phyloP scores from a whole-genome alignment of 2,329 filamentous ascomycete species.

The Cryphonectria naterciae region DNA sequence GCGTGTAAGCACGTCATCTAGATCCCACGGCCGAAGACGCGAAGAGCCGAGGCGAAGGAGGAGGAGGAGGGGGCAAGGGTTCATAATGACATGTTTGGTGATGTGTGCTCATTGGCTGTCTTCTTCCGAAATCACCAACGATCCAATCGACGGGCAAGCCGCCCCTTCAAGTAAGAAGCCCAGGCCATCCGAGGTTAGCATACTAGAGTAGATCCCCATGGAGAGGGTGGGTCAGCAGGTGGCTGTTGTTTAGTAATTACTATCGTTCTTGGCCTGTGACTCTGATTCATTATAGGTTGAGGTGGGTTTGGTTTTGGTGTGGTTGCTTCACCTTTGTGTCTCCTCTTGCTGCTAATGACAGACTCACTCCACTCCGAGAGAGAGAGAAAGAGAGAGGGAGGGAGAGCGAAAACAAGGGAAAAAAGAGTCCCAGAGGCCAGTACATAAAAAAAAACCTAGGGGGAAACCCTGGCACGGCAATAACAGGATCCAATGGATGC shows the following conservation, averaged over 20 bases:
- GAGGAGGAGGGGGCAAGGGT: background rate
- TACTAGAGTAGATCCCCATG: background rate
- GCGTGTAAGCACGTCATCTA: background rate
- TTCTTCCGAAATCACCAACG: background rate
- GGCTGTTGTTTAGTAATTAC: background rate
- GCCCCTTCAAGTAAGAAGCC: background rate
- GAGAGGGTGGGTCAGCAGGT: too few species aligned
- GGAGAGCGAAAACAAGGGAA: too few species aligned
- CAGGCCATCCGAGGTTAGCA: background rate
- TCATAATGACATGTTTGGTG: background rate
- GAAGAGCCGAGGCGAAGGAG: slow-evolving; percentile 21
- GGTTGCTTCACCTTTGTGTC: too few species aligned
- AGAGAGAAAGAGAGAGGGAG: too few species aligned
- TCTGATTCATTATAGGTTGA: too few species aligned
- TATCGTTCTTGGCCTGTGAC: background rate
- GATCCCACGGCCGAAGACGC: slow-evolving; percentile 18
- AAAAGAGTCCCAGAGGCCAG: too few species aligned
- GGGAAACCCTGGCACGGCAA: background rate
- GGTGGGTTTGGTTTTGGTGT: too few species aligned
- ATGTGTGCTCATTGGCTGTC: background rate
- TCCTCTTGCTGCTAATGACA: too few species aligned
- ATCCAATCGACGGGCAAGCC: background rate
- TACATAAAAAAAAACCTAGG: too few species aligned
- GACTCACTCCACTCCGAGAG: too few species aligned
- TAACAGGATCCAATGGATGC: background rate